These are phyloP conservation scores for Leucosporidium yakuticum DNA, from an alignment of 768 basidiomycete genomes.

Conservation along the genomic window DNA sequence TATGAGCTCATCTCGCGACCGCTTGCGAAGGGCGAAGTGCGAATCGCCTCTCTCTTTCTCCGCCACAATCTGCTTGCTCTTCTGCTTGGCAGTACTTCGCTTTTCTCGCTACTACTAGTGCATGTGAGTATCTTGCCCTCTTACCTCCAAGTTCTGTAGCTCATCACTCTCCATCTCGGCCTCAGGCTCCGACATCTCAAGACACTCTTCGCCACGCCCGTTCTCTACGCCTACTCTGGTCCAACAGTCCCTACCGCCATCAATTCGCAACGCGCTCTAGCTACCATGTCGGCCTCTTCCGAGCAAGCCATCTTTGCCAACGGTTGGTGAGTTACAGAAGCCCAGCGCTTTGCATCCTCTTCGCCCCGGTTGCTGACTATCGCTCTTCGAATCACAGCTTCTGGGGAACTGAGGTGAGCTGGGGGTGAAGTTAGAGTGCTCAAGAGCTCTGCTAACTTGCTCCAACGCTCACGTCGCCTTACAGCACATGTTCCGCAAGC, in stretches of 20 bases:
- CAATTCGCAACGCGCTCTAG: conserved; percentile 1
- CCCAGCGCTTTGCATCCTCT: too few relatives aligned
- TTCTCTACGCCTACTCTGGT: conserved; percentile 12
- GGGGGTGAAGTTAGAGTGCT: too few relatives aligned
- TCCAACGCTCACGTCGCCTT: neutral
- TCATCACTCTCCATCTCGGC: too few relatives aligned
- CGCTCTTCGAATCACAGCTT: neutral
- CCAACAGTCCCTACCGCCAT: conserved; percentile 31
- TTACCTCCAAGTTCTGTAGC: too few relatives aligned
- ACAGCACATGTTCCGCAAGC: conserved; percentile 33
- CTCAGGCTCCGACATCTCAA: too few relatives aligned
- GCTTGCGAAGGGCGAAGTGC: too few relatives aligned
- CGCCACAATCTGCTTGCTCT: too few relatives aligned
- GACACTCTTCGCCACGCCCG: neutral
- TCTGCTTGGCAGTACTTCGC: too few relatives aligned
- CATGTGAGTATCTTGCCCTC: too few relatives aligned
- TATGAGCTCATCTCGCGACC: too few relatives aligned
- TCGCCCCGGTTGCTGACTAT: neutral
- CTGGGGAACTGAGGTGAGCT: conserved; percentile 30
- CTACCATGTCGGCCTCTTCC: neutral
- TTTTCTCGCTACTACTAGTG: too few relatives aligned
- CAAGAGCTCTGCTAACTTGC: neutral
- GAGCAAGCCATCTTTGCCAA: conserved; percentile 25
- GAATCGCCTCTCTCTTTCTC: too few relatives aligned
- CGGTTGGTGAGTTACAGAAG: conserved; percentile 17